Percentiles rank a stretch among this genome's conserved stretches.
Conservation (phyloP, 768 basidiomycete species). For the Hygrocybe punicea region DNA sequence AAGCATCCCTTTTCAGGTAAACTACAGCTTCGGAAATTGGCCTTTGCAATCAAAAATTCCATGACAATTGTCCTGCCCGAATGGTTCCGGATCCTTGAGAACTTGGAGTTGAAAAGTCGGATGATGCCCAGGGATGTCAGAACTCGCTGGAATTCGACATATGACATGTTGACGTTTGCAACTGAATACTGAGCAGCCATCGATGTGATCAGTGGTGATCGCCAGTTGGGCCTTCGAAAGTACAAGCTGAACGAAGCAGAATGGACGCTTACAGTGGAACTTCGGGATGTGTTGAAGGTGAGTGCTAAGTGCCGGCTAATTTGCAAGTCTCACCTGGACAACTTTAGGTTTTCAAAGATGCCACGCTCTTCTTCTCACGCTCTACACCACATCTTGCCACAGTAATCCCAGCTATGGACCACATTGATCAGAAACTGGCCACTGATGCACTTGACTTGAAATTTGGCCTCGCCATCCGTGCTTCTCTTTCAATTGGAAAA, state of each 20-base stretch:
- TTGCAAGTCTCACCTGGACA: no score
- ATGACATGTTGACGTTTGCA: slow-evolving; percentile 31
- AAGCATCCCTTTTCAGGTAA: slow-evolving; percentile 16
- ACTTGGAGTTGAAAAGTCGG: slow-evolving; percentile 3
- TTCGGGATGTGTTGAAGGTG: slow-evolving; percentile 26
- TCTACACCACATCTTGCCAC: slow-evolving; percentile 22
- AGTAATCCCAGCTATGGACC: slow-evolving; percentile 34
- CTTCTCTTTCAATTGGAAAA: slow-evolving; percentile 22
- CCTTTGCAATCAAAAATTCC: slow-evolving; percentile 27
- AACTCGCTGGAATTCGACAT: slow-evolving; percentile 38
- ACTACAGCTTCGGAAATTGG: slow-evolving; percentile 19
- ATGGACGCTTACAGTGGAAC: slow-evolving; percentile 26
- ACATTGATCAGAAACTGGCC: slow-evolving; percentile 24
- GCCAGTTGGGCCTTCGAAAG: slow-evolving; percentile 7
- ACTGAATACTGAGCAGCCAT: slow-evolving; percentile 25
- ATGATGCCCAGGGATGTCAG: slow-evolving; percentile 33
- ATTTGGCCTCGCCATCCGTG: slow-evolving; percentile 16
- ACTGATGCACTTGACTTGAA: not conserved
- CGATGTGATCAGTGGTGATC: slow-evolving; percentile 18
- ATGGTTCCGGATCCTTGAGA: slow-evolving; percentile 23
- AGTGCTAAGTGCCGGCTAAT: not conserved
- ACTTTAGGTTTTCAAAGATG: slow-evolving; percentile 24
- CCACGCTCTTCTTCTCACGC: slow-evolving; percentile 26
- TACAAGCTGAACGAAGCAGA: slow-evolving; percentile 18
- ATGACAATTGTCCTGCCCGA: slow-evolving; percentile 29